Evolutionary conservation across 139 green algal genomes (phyloP).

Genomic region (Chlamydomonas schloesseri): DNA sequence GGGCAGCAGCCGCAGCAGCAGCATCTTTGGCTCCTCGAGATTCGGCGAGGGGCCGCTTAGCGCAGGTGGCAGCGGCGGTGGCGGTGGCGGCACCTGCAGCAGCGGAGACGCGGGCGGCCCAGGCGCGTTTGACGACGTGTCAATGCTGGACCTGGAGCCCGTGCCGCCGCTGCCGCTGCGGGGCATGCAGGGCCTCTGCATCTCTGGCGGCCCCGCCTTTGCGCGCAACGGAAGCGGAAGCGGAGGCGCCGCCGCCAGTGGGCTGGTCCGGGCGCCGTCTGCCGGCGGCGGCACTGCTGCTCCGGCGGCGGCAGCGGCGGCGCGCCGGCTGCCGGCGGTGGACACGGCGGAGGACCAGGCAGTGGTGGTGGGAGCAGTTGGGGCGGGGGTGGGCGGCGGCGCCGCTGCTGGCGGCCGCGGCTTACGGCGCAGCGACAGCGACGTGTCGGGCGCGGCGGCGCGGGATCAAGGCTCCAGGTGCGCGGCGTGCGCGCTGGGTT

Average conservation of each 20-base stretch:
- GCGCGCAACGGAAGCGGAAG: too few relatives aligned
- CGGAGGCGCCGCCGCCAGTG: too few relatives aligned
- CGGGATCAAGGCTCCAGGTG: background rate
- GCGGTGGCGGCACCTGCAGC: background rate
- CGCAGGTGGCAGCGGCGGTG: background rate
- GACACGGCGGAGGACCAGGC: background rate
- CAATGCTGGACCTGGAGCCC: background rate
- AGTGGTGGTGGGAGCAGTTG: too few relatives aligned
- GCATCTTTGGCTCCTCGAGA: background rate
- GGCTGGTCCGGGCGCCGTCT: too few relatives aligned
- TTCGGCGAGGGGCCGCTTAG: background rate
- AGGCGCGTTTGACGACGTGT: constrained; percentile 9
- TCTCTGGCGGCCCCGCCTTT: too few relatives aligned
- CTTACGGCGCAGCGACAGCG: background rate
- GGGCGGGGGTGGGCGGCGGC: too few relatives aligned
- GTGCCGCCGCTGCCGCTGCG: background rate
- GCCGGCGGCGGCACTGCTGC: background rate
- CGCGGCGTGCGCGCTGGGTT: too few relatives aligned
- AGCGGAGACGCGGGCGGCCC: background rate
- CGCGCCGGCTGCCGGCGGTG: background rate
- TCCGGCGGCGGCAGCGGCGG: background rate
- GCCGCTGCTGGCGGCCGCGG: too few relatives aligned
- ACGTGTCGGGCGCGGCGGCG: background rate
- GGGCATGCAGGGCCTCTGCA: background rate
- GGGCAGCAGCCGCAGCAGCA: constrained; percentile 9